These are phyloP conservation scores for Phytophthora hibernalis DNA, from an alignment of 352 stramenopile species.

Conservation along the genomic window DNA sequence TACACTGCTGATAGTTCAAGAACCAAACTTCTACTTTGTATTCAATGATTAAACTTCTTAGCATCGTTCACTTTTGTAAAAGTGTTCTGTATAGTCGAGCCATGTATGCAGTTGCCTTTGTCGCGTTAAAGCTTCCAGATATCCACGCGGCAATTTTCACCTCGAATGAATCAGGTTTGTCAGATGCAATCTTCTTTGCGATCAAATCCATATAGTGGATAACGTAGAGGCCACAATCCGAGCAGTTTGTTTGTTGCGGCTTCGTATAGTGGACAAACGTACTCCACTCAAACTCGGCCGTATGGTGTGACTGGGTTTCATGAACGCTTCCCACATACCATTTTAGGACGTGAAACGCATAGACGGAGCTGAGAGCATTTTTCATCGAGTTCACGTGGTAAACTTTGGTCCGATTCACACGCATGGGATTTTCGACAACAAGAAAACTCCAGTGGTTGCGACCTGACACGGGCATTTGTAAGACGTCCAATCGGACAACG, in stretches of 20 bases:
- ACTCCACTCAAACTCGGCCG: background rate
- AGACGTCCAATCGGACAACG: too few relatives aligned
- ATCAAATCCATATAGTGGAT: background rate
- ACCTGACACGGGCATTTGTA: background rate
- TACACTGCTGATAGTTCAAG: too few relatives aligned
- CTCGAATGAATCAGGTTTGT: background rate
- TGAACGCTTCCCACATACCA: background rate
- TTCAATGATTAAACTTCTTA: too few relatives aligned
- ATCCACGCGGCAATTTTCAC: background rate
- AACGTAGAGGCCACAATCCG: background rate
- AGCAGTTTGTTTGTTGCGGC: too few relatives aligned
- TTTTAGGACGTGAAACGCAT: background rate
- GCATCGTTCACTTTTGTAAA: too few relatives aligned
- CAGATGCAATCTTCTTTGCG: background rate
- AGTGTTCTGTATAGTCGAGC: too few relatives aligned
- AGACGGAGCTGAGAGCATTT: background rate
- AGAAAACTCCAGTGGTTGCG: too few relatives aligned
- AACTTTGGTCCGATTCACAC: background rate
- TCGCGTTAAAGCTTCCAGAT: too few relatives aligned
- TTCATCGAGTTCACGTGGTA: background rate
- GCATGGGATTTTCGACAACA: background rate
- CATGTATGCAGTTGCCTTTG: background rate
- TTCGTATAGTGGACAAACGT: background rate
- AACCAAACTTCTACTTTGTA: too few relatives aligned
- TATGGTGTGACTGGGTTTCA: background rate